Evolutionary conservation across 1,284 basidiomycete genomes (phyloP).

Genomic region (Boletellus sp.): DNA sequence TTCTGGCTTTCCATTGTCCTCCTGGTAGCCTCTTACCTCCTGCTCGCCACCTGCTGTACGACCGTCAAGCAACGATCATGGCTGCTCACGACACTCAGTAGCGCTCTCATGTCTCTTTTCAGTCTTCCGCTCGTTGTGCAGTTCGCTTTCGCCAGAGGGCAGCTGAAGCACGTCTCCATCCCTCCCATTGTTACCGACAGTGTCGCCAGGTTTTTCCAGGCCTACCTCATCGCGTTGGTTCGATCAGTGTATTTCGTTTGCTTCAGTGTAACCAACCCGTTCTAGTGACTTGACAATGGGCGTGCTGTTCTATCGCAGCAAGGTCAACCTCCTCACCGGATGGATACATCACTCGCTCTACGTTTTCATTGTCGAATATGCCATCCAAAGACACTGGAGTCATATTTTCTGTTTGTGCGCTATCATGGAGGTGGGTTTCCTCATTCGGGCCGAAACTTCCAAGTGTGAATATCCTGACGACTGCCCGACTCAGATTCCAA

Average conservation of each 20-base stretch:
- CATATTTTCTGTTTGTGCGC: conserved; percentile 48
- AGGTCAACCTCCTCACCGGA: conserved; percentile 51
- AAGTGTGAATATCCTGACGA: neutral
- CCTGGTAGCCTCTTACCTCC: conserved; percentile 34
- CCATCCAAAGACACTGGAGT: conserved; percentile 38
- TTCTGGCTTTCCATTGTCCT: conserved; percentile 24
- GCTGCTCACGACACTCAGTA: conserved; percentile 48
- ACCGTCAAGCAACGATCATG: conserved; percentile 48
- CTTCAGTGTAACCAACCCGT: conserved; percentile 16
- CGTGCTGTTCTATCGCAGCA: conserved; percentile 38
- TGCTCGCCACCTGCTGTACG: conserved; percentile 34
- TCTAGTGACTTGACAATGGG: conserved; percentile 39
- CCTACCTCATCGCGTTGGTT: conserved; percentile 43
- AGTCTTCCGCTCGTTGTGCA: conserved; percentile 47
- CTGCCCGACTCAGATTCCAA: conserved; percentile 45
- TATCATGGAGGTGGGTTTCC: conserved; percentile 48
- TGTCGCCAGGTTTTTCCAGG: conserved; percentile 44
- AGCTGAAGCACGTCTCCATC: conserved; percentile 28
- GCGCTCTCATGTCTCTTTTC: conserved; percentile 41
- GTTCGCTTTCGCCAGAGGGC: conserved; percentile 36
- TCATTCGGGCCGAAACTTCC: neutral
- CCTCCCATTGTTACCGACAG: conserved; percentile 23
- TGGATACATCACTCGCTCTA: conserved; percentile 61
- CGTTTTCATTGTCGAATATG: conserved; percentile 45
- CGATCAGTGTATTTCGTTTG: conserved; percentile 9